A percentile compares a stretch with the other conserved stretches of the same genome.
These are phyloP conservation scores for Camellia japonica DNA, from an alignment of 148 eudicot genomes.

Conservation along the genomic window DNA sequence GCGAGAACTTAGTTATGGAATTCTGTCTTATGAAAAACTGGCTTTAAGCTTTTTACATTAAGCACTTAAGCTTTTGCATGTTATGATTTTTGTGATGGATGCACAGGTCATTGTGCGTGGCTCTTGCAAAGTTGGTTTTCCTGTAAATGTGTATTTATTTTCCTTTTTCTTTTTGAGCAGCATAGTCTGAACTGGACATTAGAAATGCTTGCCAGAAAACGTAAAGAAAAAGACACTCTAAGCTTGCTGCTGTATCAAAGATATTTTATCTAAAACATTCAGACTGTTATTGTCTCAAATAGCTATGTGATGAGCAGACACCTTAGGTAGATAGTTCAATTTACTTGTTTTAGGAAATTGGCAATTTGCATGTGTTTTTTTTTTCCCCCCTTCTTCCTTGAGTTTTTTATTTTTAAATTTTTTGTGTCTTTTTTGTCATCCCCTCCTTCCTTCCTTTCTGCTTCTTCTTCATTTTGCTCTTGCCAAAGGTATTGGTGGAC, in stretches of 20 bases:
- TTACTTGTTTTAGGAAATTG: neutral
- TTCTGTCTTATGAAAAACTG: neutral
- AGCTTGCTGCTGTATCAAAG: neutral
- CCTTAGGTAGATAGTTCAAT: too few species aligned
- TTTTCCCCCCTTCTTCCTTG: too few species aligned
- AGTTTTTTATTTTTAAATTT: too few species aligned
- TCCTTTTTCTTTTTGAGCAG: neutral
- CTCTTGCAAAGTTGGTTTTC: slow-evolving; percentile 6
- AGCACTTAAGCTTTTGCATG: too few species aligned
- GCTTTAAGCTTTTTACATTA: too few species aligned
- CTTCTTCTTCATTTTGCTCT: neutral
- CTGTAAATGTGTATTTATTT: neutral
- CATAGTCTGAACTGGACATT: neutral
- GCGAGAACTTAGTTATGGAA: neutral
- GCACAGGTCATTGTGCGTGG: neutral
- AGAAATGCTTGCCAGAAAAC: neutral
- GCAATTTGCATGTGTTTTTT: neutral
- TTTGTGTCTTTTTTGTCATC: too few species aligned
- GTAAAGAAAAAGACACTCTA: neutral
- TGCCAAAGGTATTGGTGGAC: neutral
- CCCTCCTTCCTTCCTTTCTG: too few species aligned
- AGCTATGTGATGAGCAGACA: too few species aligned
- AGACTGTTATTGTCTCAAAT: too few species aligned
- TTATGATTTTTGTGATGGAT: neutral
- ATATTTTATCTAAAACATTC: neutral